Base-by-base conservation (phyloP, 164 flowering plant genomes). In the Hamamelis virginiana region DNA sequence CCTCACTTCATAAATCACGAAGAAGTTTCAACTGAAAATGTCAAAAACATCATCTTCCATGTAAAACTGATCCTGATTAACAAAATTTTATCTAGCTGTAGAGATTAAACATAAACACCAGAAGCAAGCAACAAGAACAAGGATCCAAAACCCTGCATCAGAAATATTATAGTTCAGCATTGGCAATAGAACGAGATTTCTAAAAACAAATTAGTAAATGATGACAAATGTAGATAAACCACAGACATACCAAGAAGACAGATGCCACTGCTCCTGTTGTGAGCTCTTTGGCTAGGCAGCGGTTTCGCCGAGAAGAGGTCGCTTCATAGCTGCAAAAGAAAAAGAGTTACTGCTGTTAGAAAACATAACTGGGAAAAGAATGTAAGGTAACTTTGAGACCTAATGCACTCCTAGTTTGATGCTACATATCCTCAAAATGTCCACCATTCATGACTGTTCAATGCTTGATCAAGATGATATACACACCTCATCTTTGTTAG, bases 241-340 rank as follows among this genome's bases (percentile, higher is more conserved):
- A 33, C 41, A 2, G 41, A 33, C 41, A 14, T 83, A 94, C 98
- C 95, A 94, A 71, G 85, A 94, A 94, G 64, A 94, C 80, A 28
- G 97, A 94, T 64, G 98, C 98, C 59, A 87, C 80, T 9, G 94
- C 86, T 51, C 92, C 97, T 25, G 94, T 83, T 11, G 74, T 66
- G 43, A 92, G 85, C 84, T 91, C 96, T 82, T 88, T 89, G 4
- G 81, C 81, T 57, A 88, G 72, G 75, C 85, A 83, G 69, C 97
- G 92, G 78, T 69, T 92, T 67, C 64, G 72, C 83, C 80, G 82
- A 10, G 98, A 81, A 43, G 92, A 78, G 44, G 98, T 94, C 47
- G 97, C 92, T 77, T 89, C 97, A 76, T 94, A 94, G 73, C 98
- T 94, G 86, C 80, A 81, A 44, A 56, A 41, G 51, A 60, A 45